Evolutionary conservation across 257 asterid species (phyloP).

Genomic region (Penstemon newberryi): DNA sequence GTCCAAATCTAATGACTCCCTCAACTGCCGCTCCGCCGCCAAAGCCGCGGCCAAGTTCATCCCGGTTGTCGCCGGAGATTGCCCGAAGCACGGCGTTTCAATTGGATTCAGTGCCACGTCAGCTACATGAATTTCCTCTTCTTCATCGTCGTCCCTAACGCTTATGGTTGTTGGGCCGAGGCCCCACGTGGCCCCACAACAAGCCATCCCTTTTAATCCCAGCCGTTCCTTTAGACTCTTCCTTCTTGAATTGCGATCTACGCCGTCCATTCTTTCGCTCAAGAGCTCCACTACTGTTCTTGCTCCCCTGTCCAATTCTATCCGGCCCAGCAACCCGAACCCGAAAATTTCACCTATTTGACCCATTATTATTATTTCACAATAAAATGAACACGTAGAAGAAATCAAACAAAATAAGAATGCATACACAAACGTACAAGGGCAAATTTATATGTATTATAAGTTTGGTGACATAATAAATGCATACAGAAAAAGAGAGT

Average conservation of each 20-base stretch:
- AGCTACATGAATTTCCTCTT: conserved; percentile 26
- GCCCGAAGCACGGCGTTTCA: conserved; percentile 41
- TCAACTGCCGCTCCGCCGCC: conserved; percentile 70
- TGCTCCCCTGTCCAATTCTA: conserved; percentile 45
- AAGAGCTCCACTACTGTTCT: conserved; percentile 46
- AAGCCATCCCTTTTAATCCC: conserved; percentile 55
- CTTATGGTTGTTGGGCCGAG: conserved; percentile 42
- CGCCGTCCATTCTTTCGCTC: conserved; percentile 59
- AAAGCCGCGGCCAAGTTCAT: conserved; percentile 83
- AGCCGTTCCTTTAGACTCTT: conserved; percentile 65
- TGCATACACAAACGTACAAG: neutral
- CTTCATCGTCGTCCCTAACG: conserved; percentile 39
- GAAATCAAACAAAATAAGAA: neutral
- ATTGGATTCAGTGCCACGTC: conserved; percentile 20
- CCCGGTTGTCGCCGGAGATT: conserved; percentile 45
- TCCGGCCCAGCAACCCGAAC: conserved; percentile 55
- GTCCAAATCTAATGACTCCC: conserved; percentile 52
- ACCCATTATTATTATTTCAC: conserved; percentile 35
- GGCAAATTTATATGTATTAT: neutral
- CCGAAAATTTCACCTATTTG: conserved; percentile 51
- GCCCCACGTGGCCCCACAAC: conserved; percentile 72
- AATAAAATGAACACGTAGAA: neutral
- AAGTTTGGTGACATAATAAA: conserved; percentile 4
- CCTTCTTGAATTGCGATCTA: conserved; percentile 44
- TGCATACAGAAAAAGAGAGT: conserved; percentile 31